These are phyloP conservation scores for Tylopilus sp. DNA, from an alignment of 768 basidiomycete genomes.

Conservation along the genomic window DNA sequence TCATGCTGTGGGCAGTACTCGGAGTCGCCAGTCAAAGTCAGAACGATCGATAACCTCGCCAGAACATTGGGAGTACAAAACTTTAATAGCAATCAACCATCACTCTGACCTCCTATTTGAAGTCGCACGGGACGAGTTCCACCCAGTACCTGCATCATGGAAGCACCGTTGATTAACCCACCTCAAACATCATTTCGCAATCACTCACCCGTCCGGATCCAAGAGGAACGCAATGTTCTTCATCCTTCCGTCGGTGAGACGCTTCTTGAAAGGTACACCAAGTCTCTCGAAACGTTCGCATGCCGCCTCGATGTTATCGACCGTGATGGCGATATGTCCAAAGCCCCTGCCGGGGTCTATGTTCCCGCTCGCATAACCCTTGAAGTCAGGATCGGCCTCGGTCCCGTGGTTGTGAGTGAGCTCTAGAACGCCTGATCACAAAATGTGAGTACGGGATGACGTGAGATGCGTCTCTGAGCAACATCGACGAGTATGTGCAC, in stretches of 20 bases:
- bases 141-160: constrained; percentile 53
- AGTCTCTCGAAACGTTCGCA: constrained; percentile 80
- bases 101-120: constrained; percentile 16
- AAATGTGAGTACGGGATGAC: background rate
- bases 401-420: constrained; percentile 90
- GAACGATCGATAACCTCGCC: constrained; percentile 5
- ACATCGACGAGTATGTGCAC: constrained; percentile 39
- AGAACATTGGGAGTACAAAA: background rate
- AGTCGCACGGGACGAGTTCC: constrained; percentile 44
- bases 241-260: constrained; percentile 83
- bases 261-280: constrained; percentile 86
- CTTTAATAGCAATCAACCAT: background rate
- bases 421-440: constrained; percentile 66
- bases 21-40: too few relatives aligned
- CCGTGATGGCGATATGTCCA: constrained; percentile 86
- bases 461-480: background rate
- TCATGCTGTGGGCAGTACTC: too few relatives aligned
- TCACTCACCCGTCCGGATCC: constrained; percentile 74
- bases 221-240: constrained; percentile 77
- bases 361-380: constrained; percentile 87
- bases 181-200: background rate
- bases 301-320: constrained; percentile 78
- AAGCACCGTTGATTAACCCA: background rate
- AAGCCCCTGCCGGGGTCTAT: constrained; percentile 73
- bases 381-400: constrained; percentile 71